Percentiles rank a stretch among this genome's conserved stretches.
Evolutionary conservation across 129 eudicot genomes (phyloP).

Genomic region (Arctium lappa): DNA sequence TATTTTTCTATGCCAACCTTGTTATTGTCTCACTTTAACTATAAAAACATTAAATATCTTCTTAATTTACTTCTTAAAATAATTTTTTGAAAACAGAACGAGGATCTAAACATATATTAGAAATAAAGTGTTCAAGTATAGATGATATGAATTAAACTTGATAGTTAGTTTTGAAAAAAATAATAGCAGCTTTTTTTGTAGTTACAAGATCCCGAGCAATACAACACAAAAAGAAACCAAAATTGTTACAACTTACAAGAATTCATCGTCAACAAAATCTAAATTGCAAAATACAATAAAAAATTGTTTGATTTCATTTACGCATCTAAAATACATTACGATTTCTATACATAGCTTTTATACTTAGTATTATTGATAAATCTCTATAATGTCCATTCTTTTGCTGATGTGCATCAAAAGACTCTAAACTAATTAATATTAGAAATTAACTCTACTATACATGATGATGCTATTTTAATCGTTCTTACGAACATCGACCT

Average conservation of each 20-base stretch:
- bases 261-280: not conserved
- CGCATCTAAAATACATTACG: not conserved
- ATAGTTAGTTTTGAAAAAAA: too few species aligned
- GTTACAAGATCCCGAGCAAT: too few species aligned
- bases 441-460: not conserved
- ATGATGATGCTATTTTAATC: not conserved
- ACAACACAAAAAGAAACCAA: not conserved
- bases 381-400: not conserved
- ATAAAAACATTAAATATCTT: not conserved
- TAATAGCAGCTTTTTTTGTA: too few species aligned
- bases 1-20: too few species aligned
- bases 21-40: too few species aligned
- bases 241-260: not conserved
- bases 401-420: not conserved
- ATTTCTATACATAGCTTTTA: not conserved
- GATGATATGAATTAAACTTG: too few species aligned
- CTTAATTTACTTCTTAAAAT: too few species aligned
- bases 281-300: not conserved
- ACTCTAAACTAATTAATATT: not conserved
- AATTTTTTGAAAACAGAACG: too few species aligned
- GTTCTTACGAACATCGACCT: not conserved
- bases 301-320: not conserved
- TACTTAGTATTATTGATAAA: not conserved
- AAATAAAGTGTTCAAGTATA: too few species aligned
- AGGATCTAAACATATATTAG: too few species aligned